Conservation (phyloP, 805 yeast genomes). For the Teunomyces barrocoloradensis region DNA sequence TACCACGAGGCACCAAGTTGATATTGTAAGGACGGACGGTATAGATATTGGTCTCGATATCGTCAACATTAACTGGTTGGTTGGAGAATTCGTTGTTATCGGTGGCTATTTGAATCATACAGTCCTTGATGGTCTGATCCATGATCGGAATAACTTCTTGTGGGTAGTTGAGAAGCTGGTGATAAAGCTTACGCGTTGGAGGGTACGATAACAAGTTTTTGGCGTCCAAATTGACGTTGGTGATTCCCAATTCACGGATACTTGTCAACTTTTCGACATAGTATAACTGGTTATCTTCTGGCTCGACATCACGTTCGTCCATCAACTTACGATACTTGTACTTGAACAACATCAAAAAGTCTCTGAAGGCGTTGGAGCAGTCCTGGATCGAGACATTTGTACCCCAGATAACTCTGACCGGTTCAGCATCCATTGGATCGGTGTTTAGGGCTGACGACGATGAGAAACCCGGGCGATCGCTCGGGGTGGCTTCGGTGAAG, state of each 20-base stretch:
- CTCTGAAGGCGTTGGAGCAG: slow-evolving; percentile 73
- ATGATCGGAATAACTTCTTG: slow-evolving; percentile 96
- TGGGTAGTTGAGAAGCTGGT: slow-evolving; percentile 88
- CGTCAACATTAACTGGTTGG: slow-evolving; percentile 45
- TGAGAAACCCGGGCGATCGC: slow-evolving; percentile 5
- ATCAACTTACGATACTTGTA: slow-evolving; percentile 62
- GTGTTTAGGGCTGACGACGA: slow-evolving; percentile 29
- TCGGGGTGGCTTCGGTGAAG: slow-evolving; percentile 41
- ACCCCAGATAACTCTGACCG: slow-evolving; percentile 95
- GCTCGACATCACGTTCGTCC: slow-evolving; percentile 37
- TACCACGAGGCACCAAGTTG: slow-evolving; percentile 44
- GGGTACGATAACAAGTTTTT: slow-evolving; percentile 74
- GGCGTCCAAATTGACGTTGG: slow-evolving; percentile 83
- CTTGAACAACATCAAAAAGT: slow-evolving; percentile 82
- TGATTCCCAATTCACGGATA: slow-evolving; percentile 75
- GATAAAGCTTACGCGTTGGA: slow-evolving; percentile 72
- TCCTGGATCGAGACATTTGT: slow-evolving; percentile 93
- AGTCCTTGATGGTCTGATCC: slow-evolving; percentile 94
- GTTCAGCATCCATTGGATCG: slow-evolving; percentile 51
- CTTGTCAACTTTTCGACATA: slow-evolving; percentile 71
- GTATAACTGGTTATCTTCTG: slow-evolving; percentile 66
- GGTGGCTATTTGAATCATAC: slow-evolving; percentile 70
- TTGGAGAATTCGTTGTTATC: slow-evolving; percentile 39
- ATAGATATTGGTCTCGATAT: slow-evolving; percentile 76
- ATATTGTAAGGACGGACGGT: slow-evolving; percentile 89